These are phyloP conservation scores for Viola odorata DNA, from an alignment of 345 rosid species.

Conservation along the genomic window DNA sequence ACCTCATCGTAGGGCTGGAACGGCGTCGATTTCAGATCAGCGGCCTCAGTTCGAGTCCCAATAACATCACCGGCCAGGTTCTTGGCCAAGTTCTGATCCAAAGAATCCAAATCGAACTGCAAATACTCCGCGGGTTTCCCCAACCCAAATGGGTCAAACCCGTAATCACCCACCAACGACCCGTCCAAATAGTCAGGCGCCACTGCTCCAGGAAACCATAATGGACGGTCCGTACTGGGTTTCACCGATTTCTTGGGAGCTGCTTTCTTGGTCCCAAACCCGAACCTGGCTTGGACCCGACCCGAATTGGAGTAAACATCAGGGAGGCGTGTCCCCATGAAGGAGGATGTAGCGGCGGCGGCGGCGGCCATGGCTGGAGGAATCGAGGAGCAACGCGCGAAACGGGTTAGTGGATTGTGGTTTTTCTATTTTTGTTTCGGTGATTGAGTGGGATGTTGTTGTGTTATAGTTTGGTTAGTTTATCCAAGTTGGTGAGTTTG, in stretches of 20 bases:
- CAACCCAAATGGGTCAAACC: conserved; percentile 70
- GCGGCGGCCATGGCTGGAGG: conserved; percentile 42
- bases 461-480: conserved; percentile 5
- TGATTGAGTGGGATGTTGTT: not conserved
- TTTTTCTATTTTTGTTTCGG: not conserved
- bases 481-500: conserved; percentile 21
- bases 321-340: conserved; percentile 53
- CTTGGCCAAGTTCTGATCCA: conserved; percentile 76
- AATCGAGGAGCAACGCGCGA: conserved; percentile 24
- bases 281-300: conserved; percentile 51
- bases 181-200: conserved; percentile 67
- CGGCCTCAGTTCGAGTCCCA: conserved; percentile 46
- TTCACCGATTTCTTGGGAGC: conserved; percentile 34
- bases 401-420: not conserved
- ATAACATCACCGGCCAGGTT: conserved; percentile 48
- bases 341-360: conserved; percentile 53
- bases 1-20: conserved; percentile 74
- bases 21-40: conserved; percentile 55
- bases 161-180: conserved; percentile 63
- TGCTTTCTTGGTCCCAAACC: conserved; percentile 42
- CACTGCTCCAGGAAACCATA: conserved; percentile 69
- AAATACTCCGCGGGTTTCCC: conserved; percentile 72
- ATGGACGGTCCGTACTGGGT: conserved; percentile 37
- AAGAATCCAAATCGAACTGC: conserved; percentile 62
- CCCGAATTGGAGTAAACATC: conserved; percentile 32